Evolutionary conservation across 73 alveolate species (phyloP).

Genomic region (Paramecium bursaria): DNA sequence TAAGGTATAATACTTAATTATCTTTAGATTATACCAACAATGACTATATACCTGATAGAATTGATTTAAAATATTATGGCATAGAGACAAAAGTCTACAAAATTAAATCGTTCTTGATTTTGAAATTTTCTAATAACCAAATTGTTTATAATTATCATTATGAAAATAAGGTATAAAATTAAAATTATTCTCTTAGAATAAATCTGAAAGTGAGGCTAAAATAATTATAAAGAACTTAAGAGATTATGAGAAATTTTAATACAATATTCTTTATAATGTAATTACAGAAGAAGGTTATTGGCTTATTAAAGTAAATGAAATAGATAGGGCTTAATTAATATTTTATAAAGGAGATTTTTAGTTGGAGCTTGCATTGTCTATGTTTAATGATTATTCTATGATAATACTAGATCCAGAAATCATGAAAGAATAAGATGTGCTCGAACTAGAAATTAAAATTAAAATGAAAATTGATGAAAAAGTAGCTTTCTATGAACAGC

Average conservation of each 20-base stretch:
- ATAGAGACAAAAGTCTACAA: not conserved
- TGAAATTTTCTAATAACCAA: not conserved
- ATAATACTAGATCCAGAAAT: not conserved
- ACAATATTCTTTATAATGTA: not conserved
- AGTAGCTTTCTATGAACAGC: not conserved
- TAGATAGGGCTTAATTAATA: constrained; percentile 9
- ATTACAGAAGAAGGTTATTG: constrained; percentile 44
- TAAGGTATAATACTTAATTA: too few species aligned
- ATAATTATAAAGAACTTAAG: constrained; percentile 21
- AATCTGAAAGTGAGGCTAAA: constrained; percentile 7
- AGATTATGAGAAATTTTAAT: constrained; percentile 14
- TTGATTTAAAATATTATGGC: constrained; percentile 20
- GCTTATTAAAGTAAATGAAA: constrained; percentile 25
- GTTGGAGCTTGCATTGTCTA: not conserved
- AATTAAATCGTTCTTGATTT: not conserved
- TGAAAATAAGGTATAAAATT: not conserved
- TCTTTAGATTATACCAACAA: constrained; percentile 19
- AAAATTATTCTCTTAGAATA: not conserved
- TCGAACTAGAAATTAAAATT: not conserved
- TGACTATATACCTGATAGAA: constrained; percentile 33
- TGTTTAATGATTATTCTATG: constrained; percentile 7
- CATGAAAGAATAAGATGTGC: not conserved
- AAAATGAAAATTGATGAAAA: not conserved
- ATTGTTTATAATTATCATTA: constrained; percentile 21
- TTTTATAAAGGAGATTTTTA: constrained; percentile 7